Evolutionary conservation across 139 green algal genomes (phyloP).

Genomic region (Chlorella sp.): DNA sequence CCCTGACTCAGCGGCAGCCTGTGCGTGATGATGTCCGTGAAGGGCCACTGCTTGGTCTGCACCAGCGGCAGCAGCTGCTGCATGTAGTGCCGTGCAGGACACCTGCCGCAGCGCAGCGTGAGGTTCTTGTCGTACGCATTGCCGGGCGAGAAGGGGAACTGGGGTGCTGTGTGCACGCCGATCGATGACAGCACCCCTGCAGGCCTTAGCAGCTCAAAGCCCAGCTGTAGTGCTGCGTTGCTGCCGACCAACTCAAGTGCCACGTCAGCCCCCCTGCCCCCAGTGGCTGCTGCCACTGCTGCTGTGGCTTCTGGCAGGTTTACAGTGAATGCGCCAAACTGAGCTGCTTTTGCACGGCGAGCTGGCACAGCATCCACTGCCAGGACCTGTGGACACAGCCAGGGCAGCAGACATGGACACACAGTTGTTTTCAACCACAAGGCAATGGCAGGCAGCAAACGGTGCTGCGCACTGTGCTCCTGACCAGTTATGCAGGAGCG

Average conservation of each 20-base stretch:
- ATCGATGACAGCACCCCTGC: constrained; percentile 27
- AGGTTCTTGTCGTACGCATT: constrained; percentile 35
- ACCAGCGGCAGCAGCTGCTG: too few species aligned
- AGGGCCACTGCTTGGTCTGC: too few species aligned
- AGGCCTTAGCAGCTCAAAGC: background rate
- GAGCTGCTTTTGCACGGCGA: constrained; percentile 38
- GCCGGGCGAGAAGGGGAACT: constrained; percentile 40
- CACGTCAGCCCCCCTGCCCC: constrained; percentile 45
- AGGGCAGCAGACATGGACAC: too few species aligned
- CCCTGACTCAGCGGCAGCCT: constrained; percentile 23
- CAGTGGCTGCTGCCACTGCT: constrained; percentile 25
- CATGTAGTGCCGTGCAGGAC: constrained; percentile 29
- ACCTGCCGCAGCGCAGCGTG: constrained; percentile 14
- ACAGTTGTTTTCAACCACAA: too few species aligned
- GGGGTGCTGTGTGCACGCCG: constrained; percentile 33
- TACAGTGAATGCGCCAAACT: constrained; percentile 36
- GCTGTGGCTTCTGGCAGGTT: constrained; percentile 15
- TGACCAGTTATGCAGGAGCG: too few species aligned
- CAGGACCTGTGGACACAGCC: constrained; percentile 36
- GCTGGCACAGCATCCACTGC: constrained; percentile 54
- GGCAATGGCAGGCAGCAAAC: too few species aligned
- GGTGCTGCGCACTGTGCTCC: too few species aligned
- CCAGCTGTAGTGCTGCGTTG: constrained; percentile 31
- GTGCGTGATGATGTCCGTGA: constrained; percentile 39
- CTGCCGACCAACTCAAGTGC: constrained; percentile 49